Evolutionary conservation across 2,329 filamentous ascomycete genomes (phyloP), one percentile per base, ranked within the genome.

Genomic region (Lachnellula subtilissima): DNA sequence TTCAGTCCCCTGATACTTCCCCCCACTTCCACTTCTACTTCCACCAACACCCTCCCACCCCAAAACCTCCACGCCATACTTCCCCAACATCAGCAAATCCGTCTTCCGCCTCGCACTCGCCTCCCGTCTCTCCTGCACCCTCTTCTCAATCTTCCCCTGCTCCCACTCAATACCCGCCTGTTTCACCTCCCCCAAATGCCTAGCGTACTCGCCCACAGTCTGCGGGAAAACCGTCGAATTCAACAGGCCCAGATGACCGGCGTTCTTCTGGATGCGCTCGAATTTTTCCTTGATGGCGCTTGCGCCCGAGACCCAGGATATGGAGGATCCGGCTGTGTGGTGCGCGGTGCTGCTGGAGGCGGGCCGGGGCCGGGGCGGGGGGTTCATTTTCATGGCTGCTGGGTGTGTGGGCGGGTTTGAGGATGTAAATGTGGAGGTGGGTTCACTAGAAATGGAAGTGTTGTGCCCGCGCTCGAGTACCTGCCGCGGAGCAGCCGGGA

Each of bases 201-300:
- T 19, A 2, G 50, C 23, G 19, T 48, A 54, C n/a, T 57, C 51
- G 12, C 23, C 5, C 2, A 54, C 35, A 42, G 28, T 54, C 9
- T 50, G 39, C 8, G 55, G 55, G 35, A 54, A 57, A 8, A 42
- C 46, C n/a, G 45, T 40, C 23, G 51, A 57, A 12, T 54, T 45
- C 12, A 51, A 7, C n/a, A 57, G 19, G n/a, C 51, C 51, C 23
- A 53, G 32, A 32, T 57, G 51, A 7, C 35, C 12, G 12, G 47
- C 55, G 48, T 53, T 57, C 12, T 50, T 50, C 25, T 54, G 55
- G 12, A 57, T 51, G 23, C 55, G 55, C n/a, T 54, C 55, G 5
- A 54, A 52, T 6, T 46, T 47, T 17, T 35, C 48, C 37, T 52
- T 54, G 22, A 43, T 36, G 15, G 50, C 45, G 12, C 51, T 43